Base-by-base conservation (phyloP, 2,329 filamentous ascomycete genomes). In the Colletotrichum sojae region DNA sequence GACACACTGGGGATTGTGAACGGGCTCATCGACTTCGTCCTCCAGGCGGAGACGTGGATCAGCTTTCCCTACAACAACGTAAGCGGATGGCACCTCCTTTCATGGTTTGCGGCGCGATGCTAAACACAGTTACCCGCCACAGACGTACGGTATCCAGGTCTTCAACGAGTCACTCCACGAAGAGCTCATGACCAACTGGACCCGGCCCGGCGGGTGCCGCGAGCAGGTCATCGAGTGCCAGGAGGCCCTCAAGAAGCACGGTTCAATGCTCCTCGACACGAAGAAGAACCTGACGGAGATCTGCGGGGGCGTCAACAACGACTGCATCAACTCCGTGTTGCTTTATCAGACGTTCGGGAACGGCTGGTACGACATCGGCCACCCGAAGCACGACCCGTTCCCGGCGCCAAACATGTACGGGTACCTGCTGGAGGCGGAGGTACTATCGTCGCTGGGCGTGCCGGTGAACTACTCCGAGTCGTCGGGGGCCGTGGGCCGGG, bases 1-100 rank as follows among this genome's bases (percentile, higher is more conserved):
- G 82, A 81, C n/a, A 88, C 91, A 0, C 78, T 94, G 0, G 91
- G 91, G 13, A 91, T 94, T 67, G 82, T 93, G 67, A 93, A 94
- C 76, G 92, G 91, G 6, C 88, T 90, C 71, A 82, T 94, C 45
- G 92, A 94, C 73, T 83, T 87, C 71, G 76, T 89, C 18, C 83
- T 89, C 1, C 90, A 94, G 78, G 82, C 82, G 3, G 86, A 87
- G 4, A 86, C 80, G 70, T 89, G 87, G 72, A 84, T 88, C 2
- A 75, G 78, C 4, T 90, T 90, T 75, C 86, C 87, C 6, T 83
- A 84, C 69, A 88, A 89, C 74, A 92, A 92, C 75, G 89, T 12
- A n/a, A 65, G 66, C 56, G 4, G 10, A 15, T 0, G 2, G 3
- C 18, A 1, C 2, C 8, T 5, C 1, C 6, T 31, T 31, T 31